Conservation (phyloP, 306 rosid genomes). For the Gynostemma pentaphyllum region DNA sequence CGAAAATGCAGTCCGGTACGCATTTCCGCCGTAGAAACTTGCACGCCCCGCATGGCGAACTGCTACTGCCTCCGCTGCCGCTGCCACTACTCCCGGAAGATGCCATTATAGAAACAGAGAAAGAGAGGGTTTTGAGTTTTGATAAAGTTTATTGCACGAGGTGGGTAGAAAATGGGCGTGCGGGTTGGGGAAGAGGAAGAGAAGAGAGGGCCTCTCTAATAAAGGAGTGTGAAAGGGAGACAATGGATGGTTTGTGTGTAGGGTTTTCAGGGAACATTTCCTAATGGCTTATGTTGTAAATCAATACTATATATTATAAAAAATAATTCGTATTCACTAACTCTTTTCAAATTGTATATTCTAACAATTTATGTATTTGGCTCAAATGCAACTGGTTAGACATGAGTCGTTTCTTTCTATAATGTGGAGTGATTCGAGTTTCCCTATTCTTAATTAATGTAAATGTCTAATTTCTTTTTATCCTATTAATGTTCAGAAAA, state of each 20-base stretch:
- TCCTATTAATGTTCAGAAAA: too few species aligned
- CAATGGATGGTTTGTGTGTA: conserved; percentile 45
- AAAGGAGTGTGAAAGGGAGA: conserved; percentile 42
- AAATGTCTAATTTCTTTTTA: too few species aligned
- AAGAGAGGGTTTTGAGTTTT: not conserved
- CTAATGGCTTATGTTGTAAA: conserved; percentile 22
- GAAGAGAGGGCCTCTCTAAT: conserved; percentile 13
- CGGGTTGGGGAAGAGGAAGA: conserved; percentile 25
- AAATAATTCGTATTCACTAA: too few species aligned
- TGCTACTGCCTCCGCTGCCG: conserved; percentile 27
- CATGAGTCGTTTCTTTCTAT: too few species aligned
- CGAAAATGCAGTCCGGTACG: conserved; percentile 74
- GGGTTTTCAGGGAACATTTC: conserved; percentile 59
- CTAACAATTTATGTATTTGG: too few species aligned
- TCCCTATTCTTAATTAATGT: too few species aligned
- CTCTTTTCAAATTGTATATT: too few species aligned
- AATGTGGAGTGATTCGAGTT: too few species aligned
- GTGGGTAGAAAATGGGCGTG: conserved; percentile 56
- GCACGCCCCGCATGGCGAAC: conserved; percentile 98
- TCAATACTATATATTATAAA: too few species aligned
- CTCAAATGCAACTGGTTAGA: too few species aligned
- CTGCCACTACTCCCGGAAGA: conserved; percentile 15
- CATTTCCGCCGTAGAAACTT: conserved; percentile 88
- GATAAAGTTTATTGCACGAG: conserved; percentile 57
- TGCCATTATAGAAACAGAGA: not conserved